Base-by-base conservation (phyloP, 2,329 filamentous ascomycete species). In the Xylaria sp. region DNA sequence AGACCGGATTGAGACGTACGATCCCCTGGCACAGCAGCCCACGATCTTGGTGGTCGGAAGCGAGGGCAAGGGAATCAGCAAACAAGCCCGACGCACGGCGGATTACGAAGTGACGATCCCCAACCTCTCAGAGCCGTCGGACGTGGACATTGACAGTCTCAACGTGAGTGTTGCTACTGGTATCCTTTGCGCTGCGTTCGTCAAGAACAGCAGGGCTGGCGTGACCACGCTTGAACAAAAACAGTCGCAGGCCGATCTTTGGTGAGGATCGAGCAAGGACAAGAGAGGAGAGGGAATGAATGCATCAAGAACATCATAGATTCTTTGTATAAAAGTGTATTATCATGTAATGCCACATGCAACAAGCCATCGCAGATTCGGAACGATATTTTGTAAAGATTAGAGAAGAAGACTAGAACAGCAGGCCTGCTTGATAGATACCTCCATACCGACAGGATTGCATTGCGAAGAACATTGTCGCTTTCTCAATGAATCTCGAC, bases 131-230 rank as follows among this genome's bases (percentile, higher is more conserved):
- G 80, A 57, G 10, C 11, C 74, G 48, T 76, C 70, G 63, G 78
- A 68, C 71, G 82, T 69, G 72, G 85, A 66, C 71, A 85, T 99
- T 2, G 93, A 97, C 74, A 96, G 92, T 73, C 76, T 99, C 72
- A 97, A 99, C 71, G 94, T 97, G 46, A 91, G 90, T 70, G 92
- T 96, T 18, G 93, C 94, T 1, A 85, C 90, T 5, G 91, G 85
- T 0, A 76, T 97, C 53, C 76, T 97, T 54, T 87, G 87, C 63
- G 82, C 87, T 64, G 79, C 87, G 0, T 91, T 94, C 69, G 71
- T 90, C 68, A 81, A 76, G 3, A 62, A 42, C 37, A 42, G 59
- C 39, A 30, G 23, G 23, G 23, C 23, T 30, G 23, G 23, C 23
- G 23, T 30, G 23, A 30, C 23, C 4, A 30, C 23, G 23, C 23